Conservation (phyloP, 78 protist genomes). For the Monosiga brevicollis region DNA sequence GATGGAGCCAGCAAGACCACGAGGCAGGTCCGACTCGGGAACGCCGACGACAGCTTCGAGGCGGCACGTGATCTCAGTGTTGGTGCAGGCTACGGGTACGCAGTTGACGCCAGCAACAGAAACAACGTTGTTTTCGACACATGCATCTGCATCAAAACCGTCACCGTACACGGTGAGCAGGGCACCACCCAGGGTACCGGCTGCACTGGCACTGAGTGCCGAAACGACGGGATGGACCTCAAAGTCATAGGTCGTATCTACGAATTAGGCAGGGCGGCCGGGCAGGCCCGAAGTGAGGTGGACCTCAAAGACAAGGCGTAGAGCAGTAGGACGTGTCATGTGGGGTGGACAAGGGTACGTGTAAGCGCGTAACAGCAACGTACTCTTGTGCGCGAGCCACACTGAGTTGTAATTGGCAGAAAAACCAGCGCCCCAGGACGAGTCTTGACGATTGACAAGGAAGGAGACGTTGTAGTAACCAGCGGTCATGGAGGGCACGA, state of each 20-base stretch:
- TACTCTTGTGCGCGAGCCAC: not conserved
- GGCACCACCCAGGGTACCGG: not conserved
- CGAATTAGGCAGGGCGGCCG: too few species aligned
- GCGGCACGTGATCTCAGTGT: not conserved
- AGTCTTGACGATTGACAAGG: not conserved
- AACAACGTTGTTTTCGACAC: not conserved
- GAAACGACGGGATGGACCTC: not conserved
- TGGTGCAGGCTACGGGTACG: not conserved
- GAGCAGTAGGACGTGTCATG: too few species aligned
- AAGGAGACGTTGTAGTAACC: not conserved
- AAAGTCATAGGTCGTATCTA: too few species aligned
- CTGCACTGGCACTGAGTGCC: not conserved
- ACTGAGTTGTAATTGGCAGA: not conserved
- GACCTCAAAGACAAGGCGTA: too few species aligned
- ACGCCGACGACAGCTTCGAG: not conserved
- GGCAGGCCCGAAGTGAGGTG: too few species aligned
- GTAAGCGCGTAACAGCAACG: too few species aligned
- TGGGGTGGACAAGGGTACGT: too few species aligned
- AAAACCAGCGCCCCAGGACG: not conserved
- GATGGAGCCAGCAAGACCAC: too few species aligned
- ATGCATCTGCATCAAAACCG: not conserved
- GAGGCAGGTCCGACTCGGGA: not conserved
- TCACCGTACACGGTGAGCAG: not conserved
- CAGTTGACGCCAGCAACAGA: not conserved
- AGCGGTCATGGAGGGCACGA: not conserved